Conservation (phyloP, 805 yeast species). For the Lachancea quebecensis region DNA sequence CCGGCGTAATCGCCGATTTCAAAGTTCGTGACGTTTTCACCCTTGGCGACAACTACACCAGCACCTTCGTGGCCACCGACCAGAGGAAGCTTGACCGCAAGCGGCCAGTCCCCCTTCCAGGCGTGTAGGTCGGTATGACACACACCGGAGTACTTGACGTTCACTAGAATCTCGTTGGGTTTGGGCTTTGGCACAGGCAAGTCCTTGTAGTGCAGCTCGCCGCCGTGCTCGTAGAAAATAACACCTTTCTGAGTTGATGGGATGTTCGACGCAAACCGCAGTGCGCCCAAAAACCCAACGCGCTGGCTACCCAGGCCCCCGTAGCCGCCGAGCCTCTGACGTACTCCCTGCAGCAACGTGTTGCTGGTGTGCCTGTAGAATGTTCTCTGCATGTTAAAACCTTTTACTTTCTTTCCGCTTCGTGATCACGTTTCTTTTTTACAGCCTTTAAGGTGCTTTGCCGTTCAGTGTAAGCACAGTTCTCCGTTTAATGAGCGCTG, state of each 20-base stretch:
- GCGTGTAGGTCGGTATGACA: slow-evolving; percentile 74
- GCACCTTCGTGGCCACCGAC: slow-evolving; percentile 76
- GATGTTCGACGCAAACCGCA: slow-evolving; percentile 16
- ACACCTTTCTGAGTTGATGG: slow-evolving; percentile 48
- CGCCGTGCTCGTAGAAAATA: slow-evolving; percentile 43
- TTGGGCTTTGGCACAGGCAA: slow-evolving; percentile 55
- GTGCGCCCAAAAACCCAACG: neutral
- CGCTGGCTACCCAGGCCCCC: neutral
- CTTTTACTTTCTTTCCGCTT: too few relatives aligned
- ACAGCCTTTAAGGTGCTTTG: too few relatives aligned
- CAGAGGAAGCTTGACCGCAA: slow-evolving; percentile 50
- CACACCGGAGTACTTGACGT: slow-evolving; percentile 68
- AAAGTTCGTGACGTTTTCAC: slow-evolving; percentile 52
- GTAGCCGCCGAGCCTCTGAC: neutral
- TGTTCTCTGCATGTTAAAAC: neutral
- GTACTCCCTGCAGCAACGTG: neutral
- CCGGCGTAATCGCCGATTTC: slow-evolving; percentile 62
- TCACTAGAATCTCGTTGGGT: slow-evolving; percentile 55
- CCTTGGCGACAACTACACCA: slow-evolving; percentile 60
- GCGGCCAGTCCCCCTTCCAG: slow-evolving; percentile 68
- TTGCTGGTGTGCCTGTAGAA: neutral
- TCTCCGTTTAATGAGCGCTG: too few relatives aligned
- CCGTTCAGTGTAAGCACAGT: too few relatives aligned
- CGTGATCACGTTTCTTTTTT: neutral
- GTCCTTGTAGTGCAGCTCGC: slow-evolving; percentile 43